Base-by-base conservation (phyloP, 306 rosid species). In the Urtica urens region DNA sequence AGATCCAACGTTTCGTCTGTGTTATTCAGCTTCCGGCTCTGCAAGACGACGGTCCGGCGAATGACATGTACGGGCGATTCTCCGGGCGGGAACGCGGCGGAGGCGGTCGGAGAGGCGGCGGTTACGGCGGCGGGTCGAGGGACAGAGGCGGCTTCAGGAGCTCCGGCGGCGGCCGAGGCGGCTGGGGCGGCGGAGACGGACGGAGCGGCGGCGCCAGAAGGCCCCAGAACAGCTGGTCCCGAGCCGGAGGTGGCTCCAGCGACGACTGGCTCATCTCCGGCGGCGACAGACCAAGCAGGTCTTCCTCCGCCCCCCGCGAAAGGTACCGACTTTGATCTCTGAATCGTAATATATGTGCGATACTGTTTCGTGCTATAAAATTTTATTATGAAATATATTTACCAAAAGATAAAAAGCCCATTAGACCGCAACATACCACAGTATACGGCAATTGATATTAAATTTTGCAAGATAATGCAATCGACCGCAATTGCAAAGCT, bases 1-100 rank as follows among this genome's bases (percentile, higher is more conserved):
- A 18, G 13, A 19, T 13, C 8, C 39, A 10, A 4, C 6, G 7
- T 17, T n/a, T 3, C 26, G 18, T 14, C 16, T 47, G 33, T 47
- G 20, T 45, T 21, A 16, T 13, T 53, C 87, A 90, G 99, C 71
- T 90, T 62, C 99, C 99, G 64, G 55, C 92, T 58, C 65, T 90
- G 75, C 96, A 90, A 85, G 99, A 90, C 55, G 96, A 90, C 30
- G 99, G 92, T 37, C 94, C 99, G 26, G 55, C 90, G 9, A 55
- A 78, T 67, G 99, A 85, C 74, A 56, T 53, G 76, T 90, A 92
- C 21, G 95, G 99, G 17, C 79, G 27, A 64, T 92, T 82, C 67
- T 79, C 95, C 37, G 63, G 71, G 55, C 74, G 92, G 58, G 93
- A 73, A 4, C 46, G 78, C 38, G 62, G 47, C 70, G 79, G 78